Evolutionary conservation across 192 early-diverging fungal species (phyloP), one percentile per base, ranked within the genome.

Genomic region (Gryganskiella cystojenkinii): DNA sequence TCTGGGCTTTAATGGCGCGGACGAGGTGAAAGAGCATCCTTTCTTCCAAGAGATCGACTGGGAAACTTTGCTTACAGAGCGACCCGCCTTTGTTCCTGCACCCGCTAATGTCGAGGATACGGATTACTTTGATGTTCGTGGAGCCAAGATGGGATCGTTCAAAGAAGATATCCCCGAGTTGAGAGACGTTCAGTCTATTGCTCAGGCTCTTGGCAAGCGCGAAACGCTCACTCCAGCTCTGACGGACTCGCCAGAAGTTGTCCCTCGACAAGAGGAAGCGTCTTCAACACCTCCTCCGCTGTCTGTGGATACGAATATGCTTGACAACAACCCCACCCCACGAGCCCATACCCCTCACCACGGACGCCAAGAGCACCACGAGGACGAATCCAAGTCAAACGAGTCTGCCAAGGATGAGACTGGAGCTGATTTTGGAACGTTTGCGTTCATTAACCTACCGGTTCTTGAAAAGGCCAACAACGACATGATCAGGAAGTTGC

Each of bases 111-210:
- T 85, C 17, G 96, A 97, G 51, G 96, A 97, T 59, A 97, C 96
- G 0, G 92, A 93, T 33, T 98, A 98, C 74, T 98, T 98, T 89
- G 97, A 98, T 78, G 73, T 90, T 19, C 85, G 97, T 11, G 97
- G 97, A 4, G 94, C 89, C 14, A 86, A 79, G 15, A 86, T 89
- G 84, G 79, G 83, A 13, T 75, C 79, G 19, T 66, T 70, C 28
- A 67, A 80, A 28, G 81, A 88, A 31, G 76, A 60, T 59, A 70
- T 68, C n/a, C 70, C 68, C 0, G 74, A 61, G 15, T 44, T 64
- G 51, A 71, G 70, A 54, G 80, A 82, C 56, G 52, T 82, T 27
- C 55, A 81, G 42, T 66, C 67, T 6, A 70, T 70, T 46, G 65
- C 81, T 3, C 81, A 71, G 43, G 84, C 75, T 8, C 67, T 72